These are phyloP conservation scores for Vaccinium vitisidaea DNA, from an alignment of 148 eudicot genomes.

Conservation along the genomic window DNA sequence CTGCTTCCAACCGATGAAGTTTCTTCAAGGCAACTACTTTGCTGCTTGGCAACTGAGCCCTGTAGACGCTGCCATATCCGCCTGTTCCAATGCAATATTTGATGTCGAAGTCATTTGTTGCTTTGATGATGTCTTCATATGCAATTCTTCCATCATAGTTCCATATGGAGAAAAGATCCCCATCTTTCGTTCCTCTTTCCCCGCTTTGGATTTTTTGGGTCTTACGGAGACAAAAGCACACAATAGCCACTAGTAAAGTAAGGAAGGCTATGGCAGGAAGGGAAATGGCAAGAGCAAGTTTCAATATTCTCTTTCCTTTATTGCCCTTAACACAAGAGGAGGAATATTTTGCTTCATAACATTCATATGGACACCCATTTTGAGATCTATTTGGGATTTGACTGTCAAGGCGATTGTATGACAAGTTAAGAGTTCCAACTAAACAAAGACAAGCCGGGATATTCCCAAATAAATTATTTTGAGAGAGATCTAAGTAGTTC, in stretches of 20 bases:
- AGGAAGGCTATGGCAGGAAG: not conserved
- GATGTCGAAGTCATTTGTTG: slow-evolving; percentile 22
- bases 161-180: slow-evolving; percentile 28
- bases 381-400: not conserved
- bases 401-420: not conserved
- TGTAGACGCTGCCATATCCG: slow-evolving; percentile 23
- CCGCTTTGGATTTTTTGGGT: not conserved
- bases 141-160: slow-evolving; percentile 30
- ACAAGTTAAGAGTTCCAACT: not conserved
- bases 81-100: slow-evolving; percentile 29
- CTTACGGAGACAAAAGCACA: not conserved
- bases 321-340: not conserved
- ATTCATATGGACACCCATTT: no score
- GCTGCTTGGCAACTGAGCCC: slow-evolving; percentile 14
- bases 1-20: slow-evolving; percentile 18
- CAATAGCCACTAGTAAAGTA: not conserved
- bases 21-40: slow-evolving; percentile 22
- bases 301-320: not conserved
- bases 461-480: not conserved
- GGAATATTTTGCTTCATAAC: not conserved
- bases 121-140: slow-evolving; percentile 29
- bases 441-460: not conserved
- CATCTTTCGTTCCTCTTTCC: not conserved
- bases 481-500: not conserved
- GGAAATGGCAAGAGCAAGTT: not conserved